Percentiles rank a stretch among this genome's conserved stretches.
Conservation (phyloP, 805 yeast genomes). For the Candida boleticola region DNA sequence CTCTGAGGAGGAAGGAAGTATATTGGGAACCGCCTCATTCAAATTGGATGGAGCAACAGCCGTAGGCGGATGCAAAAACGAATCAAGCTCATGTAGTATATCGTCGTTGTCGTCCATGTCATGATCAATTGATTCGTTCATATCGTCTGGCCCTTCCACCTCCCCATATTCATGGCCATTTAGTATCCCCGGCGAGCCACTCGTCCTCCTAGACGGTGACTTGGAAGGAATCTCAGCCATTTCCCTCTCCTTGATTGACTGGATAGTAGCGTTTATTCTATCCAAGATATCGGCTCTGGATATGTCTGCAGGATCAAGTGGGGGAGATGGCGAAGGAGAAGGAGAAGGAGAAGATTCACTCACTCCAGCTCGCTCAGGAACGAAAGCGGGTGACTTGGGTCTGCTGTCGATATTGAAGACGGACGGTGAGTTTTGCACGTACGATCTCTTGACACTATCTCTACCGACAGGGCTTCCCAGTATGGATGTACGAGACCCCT, state of each 20-base stretch:
- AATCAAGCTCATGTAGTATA: conserved; percentile 8
- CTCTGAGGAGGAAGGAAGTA: neutral
- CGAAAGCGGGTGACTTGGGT: too few species aligned
- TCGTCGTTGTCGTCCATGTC: conserved; percentile 6
- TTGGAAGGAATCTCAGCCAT: conserved; percentile 5
- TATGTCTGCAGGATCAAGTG: conserved; percentile 7
- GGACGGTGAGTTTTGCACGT: too few species aligned
- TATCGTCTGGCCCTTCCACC: neutral
- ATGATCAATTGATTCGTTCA: conserved; percentile 1
- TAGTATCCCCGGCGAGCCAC: neutral
- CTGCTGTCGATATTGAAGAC: too few species aligned
- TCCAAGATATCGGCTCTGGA: conserved; percentile 21
- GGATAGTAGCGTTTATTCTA: conserved; percentile 23
- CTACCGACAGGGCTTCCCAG: too few species aligned
- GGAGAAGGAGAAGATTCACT: neutral
- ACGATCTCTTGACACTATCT: too few species aligned
- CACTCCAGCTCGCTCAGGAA: too few species aligned
- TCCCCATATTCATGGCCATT: neutral
- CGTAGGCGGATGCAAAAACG: neutral
- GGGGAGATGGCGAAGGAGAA: neutral
- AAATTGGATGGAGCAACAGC: too few species aligned
- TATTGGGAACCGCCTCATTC: too few species aligned
- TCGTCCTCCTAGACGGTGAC: neutral
- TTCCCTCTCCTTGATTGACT: conserved; percentile 13
- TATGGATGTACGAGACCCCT: too few species aligned